Evolutionary conservation across 106 monocot genomes (phyloP).

Genomic region (Cymbidium sinense): DNA sequence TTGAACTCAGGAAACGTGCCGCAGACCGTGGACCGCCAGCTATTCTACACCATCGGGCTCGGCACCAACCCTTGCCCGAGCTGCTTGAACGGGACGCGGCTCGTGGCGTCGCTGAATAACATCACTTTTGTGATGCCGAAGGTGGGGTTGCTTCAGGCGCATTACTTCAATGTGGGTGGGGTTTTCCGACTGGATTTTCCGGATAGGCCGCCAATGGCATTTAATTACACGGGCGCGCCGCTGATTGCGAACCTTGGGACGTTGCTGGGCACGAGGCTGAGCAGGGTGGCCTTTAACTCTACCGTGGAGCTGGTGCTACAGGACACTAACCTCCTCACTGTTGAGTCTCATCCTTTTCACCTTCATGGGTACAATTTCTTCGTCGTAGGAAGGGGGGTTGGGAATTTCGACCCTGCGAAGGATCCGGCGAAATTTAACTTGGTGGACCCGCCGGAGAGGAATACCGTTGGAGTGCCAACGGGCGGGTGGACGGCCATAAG

Average conservation of each 20-base stretch:
- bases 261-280: slow-evolving; percentile 13
- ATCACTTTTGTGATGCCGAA: slow-evolving; percentile 26
- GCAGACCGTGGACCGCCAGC: slow-evolving; percentile 8
- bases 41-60: slow-evolving; percentile 24
- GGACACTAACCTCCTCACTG: slow-evolving; percentile 19
- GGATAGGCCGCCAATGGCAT: slow-evolving; percentile 11
- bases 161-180: slow-evolving; percentile 21
- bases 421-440: slow-evolving; percentile 24
- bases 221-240: slow-evolving; percentile 27
- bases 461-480: slow-evolving; percentile 23
- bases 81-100: slow-evolving; percentile 15
- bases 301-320: slow-evolving; percentile 24
- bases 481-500: slow-evolving; percentile 30
- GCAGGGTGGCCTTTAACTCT: slow-evolving; percentile 16
- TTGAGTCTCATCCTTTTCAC: slow-evolving; percentile 23
- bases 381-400: slow-evolving; percentile 23
- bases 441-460: slow-evolving; percentile 27
- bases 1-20: slow-evolving; percentile 23
- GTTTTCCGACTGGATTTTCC: slow-evolving; percentile 30
- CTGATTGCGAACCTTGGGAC: slow-evolving; percentile 22
- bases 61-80: slow-evolving; percentile 19
- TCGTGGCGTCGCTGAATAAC: slow-evolving; percentile 22
- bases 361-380: slow-evolving; percentile 29
- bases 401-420: slow-evolving; percentile 16
- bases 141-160: slow-evolving; percentile 20